Conservation (phyloP, 306 rosid species). For the Sphenostylis stenocarpa region DNA sequence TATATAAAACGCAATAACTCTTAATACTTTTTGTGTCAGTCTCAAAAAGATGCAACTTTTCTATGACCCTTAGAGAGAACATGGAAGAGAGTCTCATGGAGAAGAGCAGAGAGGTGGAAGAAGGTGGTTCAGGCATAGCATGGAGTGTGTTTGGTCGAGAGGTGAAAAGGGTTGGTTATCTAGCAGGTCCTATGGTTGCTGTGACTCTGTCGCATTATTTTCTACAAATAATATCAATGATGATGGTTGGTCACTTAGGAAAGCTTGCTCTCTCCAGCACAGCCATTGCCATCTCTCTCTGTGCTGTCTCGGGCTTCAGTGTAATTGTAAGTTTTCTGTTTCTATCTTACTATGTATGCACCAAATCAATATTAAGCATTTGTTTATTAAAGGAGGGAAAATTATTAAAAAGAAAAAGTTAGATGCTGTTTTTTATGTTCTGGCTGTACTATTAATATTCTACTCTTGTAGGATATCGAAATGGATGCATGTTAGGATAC, state of each 20-base stretch:
- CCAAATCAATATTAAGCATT: too few species aligned
- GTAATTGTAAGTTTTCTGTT: slow-evolving; percentile 43
- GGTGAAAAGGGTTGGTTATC: slow-evolving; percentile 38
- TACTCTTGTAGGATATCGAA: neutral
- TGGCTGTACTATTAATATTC: neutral
- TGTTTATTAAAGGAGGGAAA: neutral
- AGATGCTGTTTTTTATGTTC: neutral
- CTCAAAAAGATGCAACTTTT: neutral
- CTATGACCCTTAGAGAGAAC: neutral
- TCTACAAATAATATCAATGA: slow-evolving; percentile 49
- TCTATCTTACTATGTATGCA: neutral
- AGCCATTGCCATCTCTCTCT: slow-evolving; percentile 55
- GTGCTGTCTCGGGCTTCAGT: slow-evolving; percentile 62
- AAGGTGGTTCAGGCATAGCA: neutral
- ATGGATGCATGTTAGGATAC: neutral
- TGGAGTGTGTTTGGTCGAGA: slow-evolving; percentile 39
- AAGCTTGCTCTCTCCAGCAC: slow-evolving; percentile 67
- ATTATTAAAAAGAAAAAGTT: too few species aligned
- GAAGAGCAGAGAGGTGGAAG: neutral
- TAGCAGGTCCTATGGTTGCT: slow-evolving; percentile 59
- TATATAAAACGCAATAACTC: too few species aligned
- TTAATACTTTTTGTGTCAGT: too few species aligned
- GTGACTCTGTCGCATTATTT: slow-evolving; percentile 51
- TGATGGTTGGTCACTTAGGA: slow-evolving; percentile 71
- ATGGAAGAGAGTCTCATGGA: slow-evolving; percentile 40